phyloP scores from a whole-genome alignment of 805 yeast genomes.

The Priceomyces medius region DNA sequence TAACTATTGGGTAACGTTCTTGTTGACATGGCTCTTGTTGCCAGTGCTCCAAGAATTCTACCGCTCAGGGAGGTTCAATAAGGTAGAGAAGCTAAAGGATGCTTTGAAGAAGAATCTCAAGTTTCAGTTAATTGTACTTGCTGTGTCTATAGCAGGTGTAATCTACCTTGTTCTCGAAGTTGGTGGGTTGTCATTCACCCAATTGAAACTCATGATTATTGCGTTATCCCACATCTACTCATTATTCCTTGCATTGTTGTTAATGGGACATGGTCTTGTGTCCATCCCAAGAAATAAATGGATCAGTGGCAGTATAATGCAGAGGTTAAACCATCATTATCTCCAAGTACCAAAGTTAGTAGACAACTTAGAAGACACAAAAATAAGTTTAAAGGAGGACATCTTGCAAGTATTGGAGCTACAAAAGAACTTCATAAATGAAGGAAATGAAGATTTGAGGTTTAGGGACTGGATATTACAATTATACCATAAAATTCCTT shows the following conservation, averaged over 20 bases:
- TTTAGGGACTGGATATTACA: conserved; percentile 66
- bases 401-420: conserved; percentile 58
- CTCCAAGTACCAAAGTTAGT: conserved; percentile 54
- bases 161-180: conserved; percentile 57
- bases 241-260: conserved; percentile 71
- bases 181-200: conserved; percentile 53
- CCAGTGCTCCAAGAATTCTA: conserved; percentile 75
- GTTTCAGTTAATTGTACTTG: conserved; percentile 59
- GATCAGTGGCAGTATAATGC: conserved; percentile 32
- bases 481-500: conserved; percentile 47
- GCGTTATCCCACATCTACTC: conserved; percentile 79
- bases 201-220: conserved; percentile 65
- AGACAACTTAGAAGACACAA: conserved; percentile 64
- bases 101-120: conserved; percentile 56
- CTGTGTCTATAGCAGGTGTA: conserved; percentile 51
- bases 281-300: conserved; percentile 57
- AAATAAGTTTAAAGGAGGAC: conserved; percentile 60
- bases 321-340: conserved; percentile 41
- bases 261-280: conserved; percentile 80
- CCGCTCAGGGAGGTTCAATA: conserved; percentile 63
- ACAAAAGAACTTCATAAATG: conserved; percentile 40
- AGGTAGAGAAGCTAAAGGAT: conserved; percentile 47
- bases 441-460: conserved; percentile 29
- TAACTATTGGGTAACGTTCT: conserved; percentile 78
- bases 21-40: conserved; percentile 72